Conservation (phyloP, 495 filamentous ascomycete genomes). For the Echria macrotheca region DNA sequence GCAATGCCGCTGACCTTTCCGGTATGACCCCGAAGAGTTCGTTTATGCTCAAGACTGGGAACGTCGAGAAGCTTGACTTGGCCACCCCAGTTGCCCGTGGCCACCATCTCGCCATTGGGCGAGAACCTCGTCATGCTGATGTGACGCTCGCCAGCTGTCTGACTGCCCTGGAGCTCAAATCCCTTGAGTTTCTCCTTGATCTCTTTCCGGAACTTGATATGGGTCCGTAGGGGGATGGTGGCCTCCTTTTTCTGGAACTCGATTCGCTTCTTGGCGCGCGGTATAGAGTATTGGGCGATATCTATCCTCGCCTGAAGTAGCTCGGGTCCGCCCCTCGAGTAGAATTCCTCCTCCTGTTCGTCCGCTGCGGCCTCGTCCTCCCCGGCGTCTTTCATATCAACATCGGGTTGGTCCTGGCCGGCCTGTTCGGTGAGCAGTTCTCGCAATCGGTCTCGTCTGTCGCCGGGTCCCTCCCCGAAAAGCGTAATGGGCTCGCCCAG, state of each 20-base stretch:
- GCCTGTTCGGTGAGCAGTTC: slow-evolving; percentile 69
- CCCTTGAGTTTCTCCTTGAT: slow-evolving; percentile 77
- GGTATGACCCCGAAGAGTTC: slow-evolving; percentile 70
- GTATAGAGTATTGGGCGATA: slow-evolving; percentile 82
- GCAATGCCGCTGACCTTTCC: slow-evolving; percentile 84
- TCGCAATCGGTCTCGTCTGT: slow-evolving; percentile 81
- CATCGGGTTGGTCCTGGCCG: slow-evolving; percentile 50
- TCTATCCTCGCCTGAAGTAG: slow-evolving; percentile 71
- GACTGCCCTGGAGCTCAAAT: slow-evolving; percentile 87
- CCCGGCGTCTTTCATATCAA: slow-evolving; percentile 57
- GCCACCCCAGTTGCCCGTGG: slow-evolving; percentile 87
- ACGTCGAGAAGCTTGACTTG: slow-evolving; percentile 79
- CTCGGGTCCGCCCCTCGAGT: slow-evolving; percentile 71
- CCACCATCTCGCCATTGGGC: slow-evolving; percentile 75
- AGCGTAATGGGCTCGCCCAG: slow-evolving; percentile 89
- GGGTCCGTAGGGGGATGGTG: slow-evolving; percentile 74
- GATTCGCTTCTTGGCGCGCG: slow-evolving; percentile 70
- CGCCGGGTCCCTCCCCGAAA: slow-evolving; percentile 85
- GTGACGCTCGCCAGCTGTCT: slow-evolving; percentile 84
- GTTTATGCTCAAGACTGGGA: slow-evolving; percentile 72
- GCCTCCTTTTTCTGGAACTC: slow-evolving; percentile 72
- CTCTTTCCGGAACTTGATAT: slow-evolving; percentile 82
- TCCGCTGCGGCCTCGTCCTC: slow-evolving; percentile 60
- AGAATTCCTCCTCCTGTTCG: slow-evolving; percentile 92
- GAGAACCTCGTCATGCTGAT: slow-evolving; percentile 88